Evolutionary conservation across 257 asterid genomes (phyloP), one percentile per base, ranked within the genome.

Genomic region (Nicotiana otophora): DNA sequence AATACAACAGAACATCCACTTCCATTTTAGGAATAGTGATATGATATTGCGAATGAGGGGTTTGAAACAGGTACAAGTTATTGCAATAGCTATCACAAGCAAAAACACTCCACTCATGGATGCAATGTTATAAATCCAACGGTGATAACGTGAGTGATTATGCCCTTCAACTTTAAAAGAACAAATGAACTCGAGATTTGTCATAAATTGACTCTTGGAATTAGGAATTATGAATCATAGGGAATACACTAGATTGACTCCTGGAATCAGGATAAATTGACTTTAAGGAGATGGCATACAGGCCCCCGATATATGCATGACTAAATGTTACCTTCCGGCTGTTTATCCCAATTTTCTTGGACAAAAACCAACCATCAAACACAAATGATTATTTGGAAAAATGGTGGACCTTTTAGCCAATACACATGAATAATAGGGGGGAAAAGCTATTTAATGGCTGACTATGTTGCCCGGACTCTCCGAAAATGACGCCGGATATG

Each of bases 61-160:
- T 74, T 74, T 48, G 9, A 74, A 74, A 74, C 80, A 51, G 26
- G 36, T 74, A 51, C 15, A 74, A 74, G 62, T 74, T 74, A 48
- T 12, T 7, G 10, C 5, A 11, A 65, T 20, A 16, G 20, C 7
- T 7, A 66, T 17, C 26, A 57, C 23, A 17, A 16, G 5, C 10
- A 17, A 57, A 17, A 57, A 17, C 62, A 57, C 62, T 57, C 1
- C 23, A 53, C n/a, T 53, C n/a, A 53, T 14, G 17, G 58, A 53
- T 53, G 14, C 16, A 4, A 23, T 53, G 57, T 53, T 53, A 53
- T 11, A 12, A 53, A 53, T 53, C 16, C 57, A 53, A 51, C 1
- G 11, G 57, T 51, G 4, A 51, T 51, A 51, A 53, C 5, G 4
- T 53, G 57, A 53, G 6, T 1, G 16, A 53, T 51, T 15, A 51